These are phyloP conservation scores for Phaeosphaeriaceae sp. DNA, from an alignment of 2,329 filamentous ascomycete species.

Conservation along the genomic window DNA sequence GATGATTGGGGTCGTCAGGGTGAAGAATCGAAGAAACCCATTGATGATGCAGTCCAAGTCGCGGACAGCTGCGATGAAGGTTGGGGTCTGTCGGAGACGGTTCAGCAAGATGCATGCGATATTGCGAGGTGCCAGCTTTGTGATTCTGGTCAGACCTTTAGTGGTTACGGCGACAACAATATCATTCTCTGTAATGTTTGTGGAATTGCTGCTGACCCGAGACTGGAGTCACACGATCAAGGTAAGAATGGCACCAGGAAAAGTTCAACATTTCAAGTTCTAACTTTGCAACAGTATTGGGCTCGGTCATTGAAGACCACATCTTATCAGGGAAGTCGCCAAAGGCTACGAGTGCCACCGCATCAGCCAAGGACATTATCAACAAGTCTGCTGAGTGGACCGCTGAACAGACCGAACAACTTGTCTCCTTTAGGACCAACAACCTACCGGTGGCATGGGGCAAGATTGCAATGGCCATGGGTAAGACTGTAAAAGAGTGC, in stretches of 20 bases:
- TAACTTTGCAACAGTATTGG: not conserved
- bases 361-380: not conserved
- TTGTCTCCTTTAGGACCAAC: not conserved
- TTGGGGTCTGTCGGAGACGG: too few relatives aligned
- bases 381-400: not conserved
- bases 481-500: not conserved
- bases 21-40: not conserved
- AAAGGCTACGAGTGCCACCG: not conserved
- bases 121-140: too few relatives aligned
- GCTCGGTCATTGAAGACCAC: not conserved
- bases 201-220: too few relatives aligned
- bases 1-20: not conserved
- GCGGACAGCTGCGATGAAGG: too few relatives aligned
- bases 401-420: not conserved
- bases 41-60: too few relatives aligned
- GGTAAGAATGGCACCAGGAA: too few relatives aligned
- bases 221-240: too few relatives aligned
- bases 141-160: too few relatives aligned
- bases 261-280: too few relatives aligned
- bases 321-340: not conserved
- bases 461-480: not conserved
- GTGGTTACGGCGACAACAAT: too few relatives aligned
- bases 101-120: too few relatives aligned
- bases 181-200: too few relatives aligned
- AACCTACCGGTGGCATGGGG: not conserved